Percentiles rank a stretch among this genome's conserved stretches.
phyloP scores from a whole-genome alignment of 2,329 filamentous ascomycete genomes.

The Fusarium sp. region DNA sequence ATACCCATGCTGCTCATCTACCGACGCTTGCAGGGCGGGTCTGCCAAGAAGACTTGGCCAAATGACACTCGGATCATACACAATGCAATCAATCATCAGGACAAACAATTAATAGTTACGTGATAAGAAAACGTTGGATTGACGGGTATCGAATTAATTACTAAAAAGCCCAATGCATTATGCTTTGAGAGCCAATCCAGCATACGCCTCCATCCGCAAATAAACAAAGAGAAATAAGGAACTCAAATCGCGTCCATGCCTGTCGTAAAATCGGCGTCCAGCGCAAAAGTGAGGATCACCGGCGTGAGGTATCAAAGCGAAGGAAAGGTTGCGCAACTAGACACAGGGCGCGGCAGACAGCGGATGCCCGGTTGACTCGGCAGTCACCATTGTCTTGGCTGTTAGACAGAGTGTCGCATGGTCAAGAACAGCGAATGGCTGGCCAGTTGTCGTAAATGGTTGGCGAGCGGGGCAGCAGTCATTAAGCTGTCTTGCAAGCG shows the following conservation, averaged over 20 bases:
- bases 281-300: slow-evolving; percentile 29
- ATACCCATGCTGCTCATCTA: slow-evolving; percentile 17
- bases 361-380: slow-evolving; percentile 31
- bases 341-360: slow-evolving; percentile 22
- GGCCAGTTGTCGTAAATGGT: slow-evolving; percentile 14
- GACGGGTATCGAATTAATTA: slow-evolving; percentile 47
- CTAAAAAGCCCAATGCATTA: slow-evolving; percentile 44
- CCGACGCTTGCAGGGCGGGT: slow-evolving; percentile 13
- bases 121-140: slow-evolving; percentile 42
- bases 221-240: slow-evolving; percentile 36
- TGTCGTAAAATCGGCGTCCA: slow-evolving; percentile 37
- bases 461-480: slow-evolving; percentile 30
- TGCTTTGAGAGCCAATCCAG: slow-evolving; percentile 44
- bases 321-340: slow-evolving; percentile 23
- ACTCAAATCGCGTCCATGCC: slow-evolving; percentile 23
- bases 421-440: slow-evolving; percentile 24
- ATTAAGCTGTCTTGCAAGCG: slow-evolving; percentile 21
- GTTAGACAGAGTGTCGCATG: slow-evolving; percentile 23
- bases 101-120: neutral
- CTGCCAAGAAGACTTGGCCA: neutral
- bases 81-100: neutral
- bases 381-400: slow-evolving; percentile 36
- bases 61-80: neutral
- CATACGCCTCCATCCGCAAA: slow-evolving; percentile 36
- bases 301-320: slow-evolving; percentile 34